Evolutionary conservation across 805 yeast species (phyloP), one percentile per base, ranked within the genome.

Genomic region (Monosporozyma unispora): DNA sequence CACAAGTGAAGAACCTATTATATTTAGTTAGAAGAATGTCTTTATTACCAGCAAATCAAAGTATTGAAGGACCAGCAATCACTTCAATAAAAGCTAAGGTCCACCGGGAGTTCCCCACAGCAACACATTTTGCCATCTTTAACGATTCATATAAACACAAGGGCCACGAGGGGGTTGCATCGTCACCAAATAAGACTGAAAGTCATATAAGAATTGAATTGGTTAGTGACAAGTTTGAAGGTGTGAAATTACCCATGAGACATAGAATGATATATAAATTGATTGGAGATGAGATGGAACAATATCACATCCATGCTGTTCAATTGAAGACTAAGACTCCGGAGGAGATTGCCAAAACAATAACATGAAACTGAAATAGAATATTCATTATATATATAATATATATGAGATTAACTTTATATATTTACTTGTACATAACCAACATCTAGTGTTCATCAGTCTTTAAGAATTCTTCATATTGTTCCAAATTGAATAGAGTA

Each of bases 91-190:
- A 28, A 14, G 10, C 19, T 4, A 44, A 39, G 28, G 29, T 53
- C 11, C 8, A 16, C 3, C 21, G 23, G 3, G 6, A 14, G 9
- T 49, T 53, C 40, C 54, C 54, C 2, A 52, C 46, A 5, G 23
- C 48, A 10, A 9, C 14, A 1, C 47, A 48, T n/a, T 72, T 78
- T 55, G 74, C 70, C 29, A 74, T 91, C 5, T 71, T 70, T 50
- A 91, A 91, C 63, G 97, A 91, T 66, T 87, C 96, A 6, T 80
- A 80, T 66, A 85, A 85, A 62, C 98, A 91, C 66, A 79, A 89
- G 1, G 90, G 87, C 55, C 98, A 91, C 65, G 82, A 81, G 50
- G 89, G 95, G 1, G 76, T 87, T 70, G 75, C 81, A 48, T 88
- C 83, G 3, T 87, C 90, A 8, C 56, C 74, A 1, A 88, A 88